Evolutionary conservation across 2,329 filamentous ascomycete genomes (phyloP).

Genomic region (Hypoxylon rubiginosum): DNA sequence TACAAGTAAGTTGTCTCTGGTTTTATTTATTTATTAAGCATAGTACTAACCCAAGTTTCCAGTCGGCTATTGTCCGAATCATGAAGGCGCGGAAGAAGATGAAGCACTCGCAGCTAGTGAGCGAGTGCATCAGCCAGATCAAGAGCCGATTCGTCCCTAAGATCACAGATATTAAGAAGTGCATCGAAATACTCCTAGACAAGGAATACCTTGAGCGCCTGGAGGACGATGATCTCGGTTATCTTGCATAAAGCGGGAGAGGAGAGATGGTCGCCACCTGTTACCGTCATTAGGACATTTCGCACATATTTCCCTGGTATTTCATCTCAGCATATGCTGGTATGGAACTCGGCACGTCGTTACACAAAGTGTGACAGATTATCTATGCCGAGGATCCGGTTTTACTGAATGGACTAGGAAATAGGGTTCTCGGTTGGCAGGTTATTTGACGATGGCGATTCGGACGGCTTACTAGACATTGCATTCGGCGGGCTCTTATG

Average conservation of each 20-base stretch:
- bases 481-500: conserved; percentile 7
- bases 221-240: conserved; percentile 93
- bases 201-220: conserved; percentile 98
- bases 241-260: conserved; percentile 77
- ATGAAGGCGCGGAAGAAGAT: conserved; percentile 99
- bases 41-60: conserved; percentile 27
- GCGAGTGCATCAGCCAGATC: conserved; percentile 96
- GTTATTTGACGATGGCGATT: conserved; percentile 17
- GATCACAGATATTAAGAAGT: conserved; percentile 97
- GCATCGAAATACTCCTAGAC: conserved; percentile 97
- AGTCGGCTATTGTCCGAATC: conserved; percentile 99
- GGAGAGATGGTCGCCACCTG: neutral
- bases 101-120: conserved; percentile 95
- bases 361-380: conserved; percentile 7
- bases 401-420: conserved; percentile 17
- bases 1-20: conserved; percentile 79
- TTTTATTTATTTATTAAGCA: no score
- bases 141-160: conserved; percentile 93
- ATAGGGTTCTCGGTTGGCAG: conserved; percentile 13
- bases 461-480: conserved; percentile 18
- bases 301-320: conserved; percentile 20
- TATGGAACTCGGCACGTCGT: conserved; percentile 13
- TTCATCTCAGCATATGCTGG: conserved; percentile 30
- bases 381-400: neutral
- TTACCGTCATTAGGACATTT: conserved; percentile 9